Conservation (phyloP, 192 early-diverging fungal species). For the Coemansia sp. region DNA sequence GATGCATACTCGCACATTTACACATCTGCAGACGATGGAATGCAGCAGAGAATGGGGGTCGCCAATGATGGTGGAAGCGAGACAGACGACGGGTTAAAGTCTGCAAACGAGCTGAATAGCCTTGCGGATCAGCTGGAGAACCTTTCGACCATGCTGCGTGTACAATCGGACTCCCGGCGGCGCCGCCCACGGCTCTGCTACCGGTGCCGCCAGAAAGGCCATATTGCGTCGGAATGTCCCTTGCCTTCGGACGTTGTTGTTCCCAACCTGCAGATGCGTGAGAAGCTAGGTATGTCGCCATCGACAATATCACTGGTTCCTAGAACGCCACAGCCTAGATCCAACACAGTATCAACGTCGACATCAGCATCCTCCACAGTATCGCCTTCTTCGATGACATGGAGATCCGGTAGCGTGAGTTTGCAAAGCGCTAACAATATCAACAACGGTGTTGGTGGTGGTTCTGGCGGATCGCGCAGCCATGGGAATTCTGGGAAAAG, state of each 20-base stretch:
- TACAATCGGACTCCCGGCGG: constrained; percentile 45
- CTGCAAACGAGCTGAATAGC: constrained; percentile 39
- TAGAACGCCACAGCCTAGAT: constrained; percentile 8
- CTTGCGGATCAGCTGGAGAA: constrained; percentile 49
- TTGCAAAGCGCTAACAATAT: neutral
- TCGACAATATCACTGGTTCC: neutral
- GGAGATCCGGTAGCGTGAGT: constrained; percentile 21
- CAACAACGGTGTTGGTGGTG: neutral
- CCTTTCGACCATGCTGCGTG: constrained; percentile 42
- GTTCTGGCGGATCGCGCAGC: constrained; percentile 8
- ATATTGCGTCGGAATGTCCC: constrained; percentile 42
- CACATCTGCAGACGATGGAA: constrained; percentile 8
- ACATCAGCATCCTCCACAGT: neutral
- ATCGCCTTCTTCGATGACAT: constrained; percentile 8
- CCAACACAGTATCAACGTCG: constrained; percentile 13
- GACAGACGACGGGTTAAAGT: constrained; percentile 28
- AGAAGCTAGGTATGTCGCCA: constrained; percentile 16
- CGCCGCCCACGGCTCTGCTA: constrained; percentile 51
- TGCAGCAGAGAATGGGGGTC: constrained; percentile 16
- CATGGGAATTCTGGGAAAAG: neutral
- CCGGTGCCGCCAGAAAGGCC: constrained; percentile 51
- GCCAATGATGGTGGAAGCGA: constrained; percentile 17
- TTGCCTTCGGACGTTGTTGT: constrained; percentile 31
- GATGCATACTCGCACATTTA: constrained; percentile 3
- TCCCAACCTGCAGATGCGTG: constrained; percentile 32